A percentile compares a stretch with the other conserved stretches of the same genome.
These are phyloP conservation scores for Solanum chaucha DNA, from an alignment of 257 asterid species.

Conservation along the genomic window DNA sequence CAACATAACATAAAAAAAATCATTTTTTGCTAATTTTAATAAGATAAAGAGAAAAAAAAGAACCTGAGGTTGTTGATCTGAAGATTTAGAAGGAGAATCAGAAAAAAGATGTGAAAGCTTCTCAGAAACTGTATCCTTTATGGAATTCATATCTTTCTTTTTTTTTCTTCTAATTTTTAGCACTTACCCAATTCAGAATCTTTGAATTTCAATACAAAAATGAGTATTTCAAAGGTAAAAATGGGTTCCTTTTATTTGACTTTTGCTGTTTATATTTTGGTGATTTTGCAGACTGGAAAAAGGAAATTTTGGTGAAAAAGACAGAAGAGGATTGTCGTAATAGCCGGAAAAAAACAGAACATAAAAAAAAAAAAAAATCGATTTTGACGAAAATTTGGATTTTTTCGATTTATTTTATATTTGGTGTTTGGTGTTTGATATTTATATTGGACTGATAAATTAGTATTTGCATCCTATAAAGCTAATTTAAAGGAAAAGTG, in stretches of 20 bases:
- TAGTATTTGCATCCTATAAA: neutral
- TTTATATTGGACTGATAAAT: too few species aligned
- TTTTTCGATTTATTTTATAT: rapidly evolving
- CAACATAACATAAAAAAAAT: neutral
- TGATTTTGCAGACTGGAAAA: neutral
- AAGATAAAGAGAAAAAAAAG: neutral
- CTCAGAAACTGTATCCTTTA: constrained; percentile 58
- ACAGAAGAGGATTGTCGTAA: neutral
- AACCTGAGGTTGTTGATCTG: constrained; percentile 34
- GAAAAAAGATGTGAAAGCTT: constrained; percentile 61
- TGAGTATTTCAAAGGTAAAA: neutral
- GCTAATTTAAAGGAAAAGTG: neutral
- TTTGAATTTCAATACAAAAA: neutral
- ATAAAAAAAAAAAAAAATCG: too few species aligned
- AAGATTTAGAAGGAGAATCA: constrained; percentile 50
- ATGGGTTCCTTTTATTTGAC: neutral
- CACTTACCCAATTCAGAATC: neutral
- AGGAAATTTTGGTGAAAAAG: neutral
- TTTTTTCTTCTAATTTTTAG: neutral
- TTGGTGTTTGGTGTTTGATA: too few species aligned
- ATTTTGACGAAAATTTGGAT: neutral
- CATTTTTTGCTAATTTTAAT: too few species aligned
- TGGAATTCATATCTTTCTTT: constrained; percentile 40
- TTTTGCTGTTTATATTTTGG: neutral
- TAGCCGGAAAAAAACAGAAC: neutral